Evolutionary conservation across 2,329 filamentous ascomycete species (phyloP).

Genomic region (Aspergillus fumigatus): DNA sequence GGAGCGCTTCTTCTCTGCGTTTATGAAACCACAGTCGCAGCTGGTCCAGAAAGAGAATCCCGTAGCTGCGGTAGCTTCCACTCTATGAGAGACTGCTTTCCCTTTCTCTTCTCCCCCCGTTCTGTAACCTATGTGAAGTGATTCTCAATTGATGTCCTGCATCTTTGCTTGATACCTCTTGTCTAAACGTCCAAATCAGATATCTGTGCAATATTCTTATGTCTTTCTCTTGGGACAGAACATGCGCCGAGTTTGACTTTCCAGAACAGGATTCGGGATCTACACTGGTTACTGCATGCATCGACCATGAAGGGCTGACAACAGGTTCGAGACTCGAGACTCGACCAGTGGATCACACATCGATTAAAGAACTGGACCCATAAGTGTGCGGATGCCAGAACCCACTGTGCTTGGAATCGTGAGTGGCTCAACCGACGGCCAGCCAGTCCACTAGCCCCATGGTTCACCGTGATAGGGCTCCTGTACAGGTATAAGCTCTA

Average conservation of each 20-base stretch:
- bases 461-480: not conserved
- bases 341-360: not conserved
- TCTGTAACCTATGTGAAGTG: too few species aligned
- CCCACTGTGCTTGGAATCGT: not conserved
- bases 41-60: not conserved
- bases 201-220: not conserved
- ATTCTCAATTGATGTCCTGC: not conserved
- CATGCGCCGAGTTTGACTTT: not conserved
- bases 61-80: not conserved
- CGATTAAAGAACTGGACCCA: not conserved
- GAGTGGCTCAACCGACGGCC: not conserved
- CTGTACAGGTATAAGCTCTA: not conserved
- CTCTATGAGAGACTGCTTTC: not conserved
- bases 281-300: not conserved
- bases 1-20: constrained; percentile 10
- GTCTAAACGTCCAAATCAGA: not conserved
- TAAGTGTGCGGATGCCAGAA: not conserved
- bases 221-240: not conserved
- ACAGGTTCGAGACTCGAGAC: not conserved
- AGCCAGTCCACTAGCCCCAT: not conserved
- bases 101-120: not conserved
- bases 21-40: constrained; percentile 16
- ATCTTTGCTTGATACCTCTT: not conserved
- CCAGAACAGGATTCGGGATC: not conserved
- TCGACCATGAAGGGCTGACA: not conserved